Evolutionary conservation across 2,329 filamentous ascomycete genomes (phyloP), one percentile per base, ranked within the genome.

Genomic region (Colletotrichum nymphaeae): DNA sequence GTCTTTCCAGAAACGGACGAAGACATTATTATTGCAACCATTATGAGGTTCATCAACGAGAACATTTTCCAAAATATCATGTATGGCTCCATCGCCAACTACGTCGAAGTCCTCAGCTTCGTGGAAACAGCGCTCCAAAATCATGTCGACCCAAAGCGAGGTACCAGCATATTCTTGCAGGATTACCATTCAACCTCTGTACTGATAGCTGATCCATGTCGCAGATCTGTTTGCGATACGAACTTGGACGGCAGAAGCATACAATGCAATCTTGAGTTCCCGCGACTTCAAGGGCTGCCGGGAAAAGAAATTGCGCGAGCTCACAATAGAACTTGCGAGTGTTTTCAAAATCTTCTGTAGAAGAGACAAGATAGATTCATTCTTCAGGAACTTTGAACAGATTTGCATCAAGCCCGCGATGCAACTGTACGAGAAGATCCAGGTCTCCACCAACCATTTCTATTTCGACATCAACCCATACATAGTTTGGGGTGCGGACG

Each of bases 221-320:
- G 7, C 56, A 84, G 83, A 84, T 72, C 77, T 82, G 5, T 83
- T 83, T 46, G 77, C 82, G 0, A 76, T 83, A 5, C 76, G 83
- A 30, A 81, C 79, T 5, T 84, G 83, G 83, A 80, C 79, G 11
- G 81, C 81, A 11, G 83, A 84, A 59, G 80, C 82, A 4, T 80
- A 82, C 67, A 82, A 80, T 57, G 81, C 82, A 24, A 66, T 84
- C 14, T 69, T 84, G 24, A 80, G 78, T 58, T 77, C 78, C 5
- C 78, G 78, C 5, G 75, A 78, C 7, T 83, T 82, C 69, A 70
- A 64, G 52, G n/a, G 46, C 1, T 72, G 77, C 9, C 79, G 82
- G 12, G 68, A 76, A 1, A 69, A 69, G 11, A 75, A 76, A n/a
- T 72, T 76, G 53, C 76, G 74, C 7, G 76, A 80, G 3, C 72